Evolutionary conservation across 2,329 filamentous ascomycete species (phyloP).

Genomic region (Penicillium vulpinum): DNA sequence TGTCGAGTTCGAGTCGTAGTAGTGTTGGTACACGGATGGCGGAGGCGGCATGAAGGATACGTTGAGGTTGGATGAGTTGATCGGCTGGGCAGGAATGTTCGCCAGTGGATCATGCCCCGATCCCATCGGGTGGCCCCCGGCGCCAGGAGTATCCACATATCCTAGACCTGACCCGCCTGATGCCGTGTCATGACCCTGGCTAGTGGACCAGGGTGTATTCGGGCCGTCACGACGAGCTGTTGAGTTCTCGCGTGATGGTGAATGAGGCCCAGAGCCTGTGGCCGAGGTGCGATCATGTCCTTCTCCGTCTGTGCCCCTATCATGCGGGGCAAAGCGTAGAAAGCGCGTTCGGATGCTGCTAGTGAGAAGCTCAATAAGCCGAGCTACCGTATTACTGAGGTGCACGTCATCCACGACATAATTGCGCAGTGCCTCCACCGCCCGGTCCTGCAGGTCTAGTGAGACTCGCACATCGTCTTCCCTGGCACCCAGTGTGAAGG

Average conservation of each 20-base stretch:
- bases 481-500: constrained; percentile 63
- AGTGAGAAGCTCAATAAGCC: constrained; percentile 60
- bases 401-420: constrained; percentile 67
- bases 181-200: constrained; percentile 21
- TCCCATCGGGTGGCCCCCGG: constrained; percentile 23
- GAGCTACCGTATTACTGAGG: constrained; percentile 62
- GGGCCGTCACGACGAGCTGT: constrained; percentile 28
- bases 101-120: constrained; percentile 44
- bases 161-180: constrained; percentile 22
- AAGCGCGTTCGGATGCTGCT: constrained; percentile 59
- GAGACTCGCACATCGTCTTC: constrained; percentile 63
- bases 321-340: constrained; percentile 56
- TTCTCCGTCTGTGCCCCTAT: constrained; percentile 46
- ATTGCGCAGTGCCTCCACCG: constrained; percentile 58
- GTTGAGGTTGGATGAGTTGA: constrained; percentile 47
- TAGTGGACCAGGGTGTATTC: constrained; percentile 30
- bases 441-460: constrained; percentile 59
- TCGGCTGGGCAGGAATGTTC: constrained; percentile 46
- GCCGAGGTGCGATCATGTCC: constrained; percentile 39
- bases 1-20: constrained; percentile 41
- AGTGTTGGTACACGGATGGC: constrained; percentile 48
- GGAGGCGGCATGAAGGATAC: constrained; percentile 51
- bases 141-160: constrained; percentile 29
- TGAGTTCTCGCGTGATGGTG: constrained; percentile 36
- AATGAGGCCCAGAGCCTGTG: constrained; percentile 38